These are phyloP conservation scores for Amphirosellinia nigrospora DNA, from an alignment of 495 filamentous ascomycete species.

Conservation along the genomic window DNA sequence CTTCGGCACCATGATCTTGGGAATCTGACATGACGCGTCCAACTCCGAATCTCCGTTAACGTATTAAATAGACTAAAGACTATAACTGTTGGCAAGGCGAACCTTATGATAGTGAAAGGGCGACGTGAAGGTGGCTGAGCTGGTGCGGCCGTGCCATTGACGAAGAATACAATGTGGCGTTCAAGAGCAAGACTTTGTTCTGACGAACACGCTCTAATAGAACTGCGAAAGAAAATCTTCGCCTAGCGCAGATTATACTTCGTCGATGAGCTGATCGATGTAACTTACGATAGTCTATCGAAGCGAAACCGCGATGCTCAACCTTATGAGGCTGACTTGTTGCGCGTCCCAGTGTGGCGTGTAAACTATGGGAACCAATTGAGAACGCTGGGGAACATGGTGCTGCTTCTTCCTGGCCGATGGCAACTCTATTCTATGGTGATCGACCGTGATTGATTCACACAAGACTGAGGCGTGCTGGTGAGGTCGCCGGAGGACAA, in stretches of 20 bases:
- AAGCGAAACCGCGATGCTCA: neutral
- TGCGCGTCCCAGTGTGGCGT: neutral
- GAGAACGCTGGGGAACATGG: neutral
- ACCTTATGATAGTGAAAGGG: neutral
- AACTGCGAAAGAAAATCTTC: neutral
- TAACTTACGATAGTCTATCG: too few relatives aligned
- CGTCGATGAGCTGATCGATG: too few relatives aligned
- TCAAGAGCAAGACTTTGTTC: neutral
- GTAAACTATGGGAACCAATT: slow-evolving; percentile 10
- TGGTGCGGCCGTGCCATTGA: slow-evolving; percentile 12
- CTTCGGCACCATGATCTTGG: slow-evolving; percentile 18
- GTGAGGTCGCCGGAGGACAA: neutral
- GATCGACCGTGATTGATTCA: neutral
- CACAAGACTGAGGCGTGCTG: neutral
- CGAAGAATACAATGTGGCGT: neutral
- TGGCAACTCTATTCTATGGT: slow-evolving; percentile 14
- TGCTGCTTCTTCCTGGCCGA: neutral
- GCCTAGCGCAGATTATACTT: neutral
- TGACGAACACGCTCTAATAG: neutral
- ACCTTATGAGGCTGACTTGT: neutral
- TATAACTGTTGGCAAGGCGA: neutral
- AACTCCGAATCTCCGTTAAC: neutral
- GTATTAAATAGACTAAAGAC: neutral
- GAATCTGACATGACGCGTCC: slow-evolving; percentile 19
- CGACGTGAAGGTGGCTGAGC: neutral